Percentiles rank a stretch among this genome's conserved stretches.
phyloP scores from a whole-genome alignment of 2,329 filamentous ascomycete species.

The Cylindrodendrum hubeiense region DNA sequence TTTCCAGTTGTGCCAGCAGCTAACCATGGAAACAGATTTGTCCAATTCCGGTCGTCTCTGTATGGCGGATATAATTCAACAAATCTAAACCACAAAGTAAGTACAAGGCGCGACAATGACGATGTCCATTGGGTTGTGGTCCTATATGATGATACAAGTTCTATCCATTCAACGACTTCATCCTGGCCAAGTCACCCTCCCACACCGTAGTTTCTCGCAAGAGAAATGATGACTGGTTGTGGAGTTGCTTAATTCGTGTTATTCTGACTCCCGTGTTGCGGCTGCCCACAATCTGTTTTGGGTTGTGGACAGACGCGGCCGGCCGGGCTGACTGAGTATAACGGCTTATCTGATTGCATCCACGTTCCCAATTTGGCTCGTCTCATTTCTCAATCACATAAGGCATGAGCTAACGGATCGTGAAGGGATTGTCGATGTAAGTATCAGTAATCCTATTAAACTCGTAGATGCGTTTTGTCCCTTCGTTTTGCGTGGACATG shows the following conservation, averaged over 20 bases:
- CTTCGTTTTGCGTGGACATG: no score
- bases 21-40: slow-evolving; percentile 26
- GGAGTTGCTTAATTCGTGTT: slow-evolving; percentile 71
- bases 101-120: slow-evolving; percentile 23
- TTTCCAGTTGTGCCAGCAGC: slow-evolving; percentile 5
- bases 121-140: slow-evolving; percentile 2
- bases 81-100: slow-evolving; percentile 15
- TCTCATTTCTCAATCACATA: not conserved
- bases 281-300: slow-evolving; percentile 68
- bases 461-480: not conserved
- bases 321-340: slow-evolving; percentile 77
- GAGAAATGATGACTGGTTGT: slow-evolving; percentile 76
- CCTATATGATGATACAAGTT: slow-evolving; percentile 64
- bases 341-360: slow-evolving; percentile 68
- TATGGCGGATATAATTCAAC: not conserved
- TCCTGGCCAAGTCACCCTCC: slow-evolving; percentile 78
- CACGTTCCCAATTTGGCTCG: not conserved
- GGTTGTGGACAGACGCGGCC: slow-evolving; percentile 58
- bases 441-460: not conserved
- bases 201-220: slow-evolving; percentile 69
- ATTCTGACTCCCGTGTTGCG: slow-evolving; percentile 71
- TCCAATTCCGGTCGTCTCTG: not conserved
- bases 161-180: slow-evolving; percentile 82
- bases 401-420: slow-evolving; percentile 10
- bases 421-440: not conserved